Evolutionary conservation across 2,329 filamentous ascomycete genomes (phyloP).

Genomic region (Cyanodermella asteris): DNA sequence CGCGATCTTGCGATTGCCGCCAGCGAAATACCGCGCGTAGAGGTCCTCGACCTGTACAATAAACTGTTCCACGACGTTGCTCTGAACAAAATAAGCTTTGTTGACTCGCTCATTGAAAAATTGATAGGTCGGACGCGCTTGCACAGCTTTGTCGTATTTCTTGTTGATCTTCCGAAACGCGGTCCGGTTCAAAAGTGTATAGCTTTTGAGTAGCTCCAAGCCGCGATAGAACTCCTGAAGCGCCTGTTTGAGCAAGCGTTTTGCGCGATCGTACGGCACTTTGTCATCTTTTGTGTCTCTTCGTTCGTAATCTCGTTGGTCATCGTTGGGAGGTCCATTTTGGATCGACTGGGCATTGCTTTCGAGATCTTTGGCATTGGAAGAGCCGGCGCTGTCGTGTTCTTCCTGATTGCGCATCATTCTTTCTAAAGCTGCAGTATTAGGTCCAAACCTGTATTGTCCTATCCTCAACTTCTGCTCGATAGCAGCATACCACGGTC

Average conservation of each 20-base stretch:
- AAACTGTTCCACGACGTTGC: conserved; percentile 60
- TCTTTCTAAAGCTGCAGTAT: too few species aligned
- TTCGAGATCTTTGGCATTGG: too few species aligned
- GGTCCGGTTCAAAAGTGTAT: conserved; percentile 70
- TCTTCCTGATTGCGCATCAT: too few species aligned
- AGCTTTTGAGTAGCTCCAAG: conserved; percentile 78
- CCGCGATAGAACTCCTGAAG: conserved; percentile 85
- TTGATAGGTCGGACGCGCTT: conserved; percentile 51
- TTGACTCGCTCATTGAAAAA: conserved; percentile 88
- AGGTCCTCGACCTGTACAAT: conserved; percentile 70
- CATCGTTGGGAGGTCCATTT: too few species aligned
- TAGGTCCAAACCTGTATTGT: too few species aligned
- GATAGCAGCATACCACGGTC: too few species aligned
- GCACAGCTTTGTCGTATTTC: conserved; percentile 85
- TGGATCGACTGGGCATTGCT: too few species aligned
- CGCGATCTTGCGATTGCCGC: conserved; percentile 79
- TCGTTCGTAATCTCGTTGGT: conserved; percentile 32
- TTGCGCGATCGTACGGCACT: conserved; percentile 69
- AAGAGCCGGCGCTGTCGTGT: too few species aligned
- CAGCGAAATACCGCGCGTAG: conserved; percentile 85
- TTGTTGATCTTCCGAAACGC: conserved; percentile 97
- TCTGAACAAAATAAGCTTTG: conserved; percentile 76
- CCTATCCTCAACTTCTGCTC: too few species aligned
- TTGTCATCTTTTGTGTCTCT: conserved; percentile 28
- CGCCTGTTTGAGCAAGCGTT: conserved; percentile 75